These are phyloP conservation scores for Thuidium tamariscinum DNA, from an alignment of 225 moss, liverwort and hornwort species.

Conservation along the genomic window DNA sequence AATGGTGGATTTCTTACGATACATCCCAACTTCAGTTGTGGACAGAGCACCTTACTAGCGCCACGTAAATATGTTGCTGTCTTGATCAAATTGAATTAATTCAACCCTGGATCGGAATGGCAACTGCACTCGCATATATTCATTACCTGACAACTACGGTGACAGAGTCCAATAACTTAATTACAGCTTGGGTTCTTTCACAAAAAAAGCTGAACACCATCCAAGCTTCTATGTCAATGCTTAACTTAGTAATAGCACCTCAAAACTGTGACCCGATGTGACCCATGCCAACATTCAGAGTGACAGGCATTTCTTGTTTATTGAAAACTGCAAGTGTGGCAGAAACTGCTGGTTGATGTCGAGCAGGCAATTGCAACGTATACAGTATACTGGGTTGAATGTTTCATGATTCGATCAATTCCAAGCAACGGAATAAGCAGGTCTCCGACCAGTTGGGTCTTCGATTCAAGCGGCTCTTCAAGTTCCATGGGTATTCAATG, in stretches of 20 bases:
- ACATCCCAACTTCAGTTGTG: neutral
- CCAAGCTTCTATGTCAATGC: no score
- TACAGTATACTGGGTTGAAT: neutral
- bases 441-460: no score
- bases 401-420: neutral
- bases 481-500: no score
- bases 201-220: neutral
- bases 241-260: no score
- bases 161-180: neutral
- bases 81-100: neutral
- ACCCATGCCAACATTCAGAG: neutral
- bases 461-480: neutral
- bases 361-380: neutral
- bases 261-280: no score
- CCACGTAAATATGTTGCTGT: rapidly evolving
- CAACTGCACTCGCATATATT: neutral
- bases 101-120: neutral
- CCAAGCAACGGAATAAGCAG: neutral
- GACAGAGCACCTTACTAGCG: neutral
- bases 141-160: neutral
- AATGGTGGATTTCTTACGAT: neutral
- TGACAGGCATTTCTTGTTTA: neutral
- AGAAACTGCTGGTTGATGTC: neutral
- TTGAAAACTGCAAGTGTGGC: neutral
- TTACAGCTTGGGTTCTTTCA: neutral